Evolutionary conservation across 2,329 filamentous ascomycete genomes (phyloP).

Genomic region (Phialophora macrospora): DNA sequence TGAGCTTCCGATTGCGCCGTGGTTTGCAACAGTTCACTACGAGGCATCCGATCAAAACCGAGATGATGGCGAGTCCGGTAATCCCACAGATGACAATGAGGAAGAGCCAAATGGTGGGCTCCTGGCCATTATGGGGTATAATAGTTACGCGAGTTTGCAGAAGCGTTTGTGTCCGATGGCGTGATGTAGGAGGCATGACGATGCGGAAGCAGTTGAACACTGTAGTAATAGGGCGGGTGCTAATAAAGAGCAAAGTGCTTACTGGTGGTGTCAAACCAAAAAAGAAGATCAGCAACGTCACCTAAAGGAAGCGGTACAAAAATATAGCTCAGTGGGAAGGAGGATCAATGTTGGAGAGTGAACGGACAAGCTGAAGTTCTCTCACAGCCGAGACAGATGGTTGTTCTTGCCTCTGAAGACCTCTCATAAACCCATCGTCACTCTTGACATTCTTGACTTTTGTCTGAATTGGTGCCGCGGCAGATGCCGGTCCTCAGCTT

Average conservation of each 20-base stretch:
- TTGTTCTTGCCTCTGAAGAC: constrained; percentile 2
- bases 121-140: neutral
- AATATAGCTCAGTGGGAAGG: constrained; percentile 2
- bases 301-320: constrained; percentile 5
- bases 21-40: constrained; percentile 12
- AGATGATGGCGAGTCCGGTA: constrained; percentile 9
- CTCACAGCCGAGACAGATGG: neutral
- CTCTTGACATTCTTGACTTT: neutral
- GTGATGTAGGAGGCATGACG: constrained; percentile 12
- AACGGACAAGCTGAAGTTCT: neutral
- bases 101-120: constrained; percentile 14
- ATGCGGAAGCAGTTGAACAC: neutral
- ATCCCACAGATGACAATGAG: constrained; percentile 18
- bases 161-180: neutral
- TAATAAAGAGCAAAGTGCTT: neutral
- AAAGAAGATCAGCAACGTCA: neutral
- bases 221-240: neutral
- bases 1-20: constrained; percentile 9
- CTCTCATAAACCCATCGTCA: constrained; percentile 1
- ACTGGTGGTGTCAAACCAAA: constrained; percentile 3
- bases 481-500: neutral
- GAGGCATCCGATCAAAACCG: constrained; percentile 16
- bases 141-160: neutral
- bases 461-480: neutral
- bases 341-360: neutral